Evolutionary conservation across 306 rosid species (phyloP), one percentile per base, ranked within the genome.

Genomic region (Citrullus amarus): DNA sequence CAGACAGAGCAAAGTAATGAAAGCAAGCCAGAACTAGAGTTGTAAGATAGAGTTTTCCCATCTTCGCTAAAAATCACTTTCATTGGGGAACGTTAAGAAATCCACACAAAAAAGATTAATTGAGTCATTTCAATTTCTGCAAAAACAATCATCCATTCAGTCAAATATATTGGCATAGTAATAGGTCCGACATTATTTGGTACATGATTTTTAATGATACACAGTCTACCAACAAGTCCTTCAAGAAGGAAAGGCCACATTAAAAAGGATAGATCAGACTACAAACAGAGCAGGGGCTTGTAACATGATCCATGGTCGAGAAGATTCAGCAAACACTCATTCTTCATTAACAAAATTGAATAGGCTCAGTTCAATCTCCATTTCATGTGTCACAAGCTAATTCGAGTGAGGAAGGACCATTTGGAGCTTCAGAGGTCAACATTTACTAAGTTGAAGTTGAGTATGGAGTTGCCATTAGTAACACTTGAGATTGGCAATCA

Each of bases 1-100:
- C 97, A 70, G 97, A 67, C 80, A 85, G 39, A 48, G 78, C 99
- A 78, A 84, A 79, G 53, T 92, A 87, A 75, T 68, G 85, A 60
- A 91, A 82, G 91, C 84, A 90, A 80, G 89, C 82, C 77, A 89
- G 82, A 53, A 86, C 55, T 82, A 89, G 74, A 75, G 84, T 59
- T 58, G 80, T 79, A 82, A 87, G 62, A 78, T 86, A 28, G 78
- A 82, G 70, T 77, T 82, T 28, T 51, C 68, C 86, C 97, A 95
- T 95, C 80, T 82, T 85, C 86, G 81, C 44, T 48, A 48, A 8
- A 58, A 81, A 44, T 28, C 88, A 84, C 84, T 84, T 83, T 22
- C 36, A 53, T 56, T 53, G 65, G 74, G 78, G 25, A 48, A 60
- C 7, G 44, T 79, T 79, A 87, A 67, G 78, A 75, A 79, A 78